These are phyloP conservation scores for Trichoderma harzianum DNA, from an alignment of 2,329 filamentous ascomycete genomes.

Conservation along the genomic window DNA sequence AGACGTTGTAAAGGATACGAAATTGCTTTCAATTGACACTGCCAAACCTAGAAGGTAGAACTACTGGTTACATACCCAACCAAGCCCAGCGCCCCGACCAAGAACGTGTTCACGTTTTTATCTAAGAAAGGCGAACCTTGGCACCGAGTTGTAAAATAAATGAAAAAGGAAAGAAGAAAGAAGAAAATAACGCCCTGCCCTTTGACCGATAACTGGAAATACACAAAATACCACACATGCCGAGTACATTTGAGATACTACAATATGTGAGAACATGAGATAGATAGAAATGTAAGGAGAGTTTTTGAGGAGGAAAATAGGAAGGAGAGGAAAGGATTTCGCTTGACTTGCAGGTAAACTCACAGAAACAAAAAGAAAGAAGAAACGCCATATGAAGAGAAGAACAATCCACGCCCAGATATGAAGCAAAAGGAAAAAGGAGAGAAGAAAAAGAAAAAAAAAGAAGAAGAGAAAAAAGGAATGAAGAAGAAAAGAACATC, in stretches of 20 bases:
- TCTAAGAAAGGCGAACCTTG: not conserved
- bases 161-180: not conserved
- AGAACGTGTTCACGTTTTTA: not conserved
- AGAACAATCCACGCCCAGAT: not conserved
- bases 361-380: not conserved
- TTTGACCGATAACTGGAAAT: not conserved
- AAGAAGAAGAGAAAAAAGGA: not conserved
- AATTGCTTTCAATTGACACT: constrained; percentile 2
- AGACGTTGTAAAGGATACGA: not conserved
- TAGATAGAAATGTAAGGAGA: not conserved
- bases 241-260: constrained; percentile 2
- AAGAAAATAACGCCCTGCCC: not conserved
- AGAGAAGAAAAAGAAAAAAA: not conserved
- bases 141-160: not conserved
- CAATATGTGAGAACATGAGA: not conserved
- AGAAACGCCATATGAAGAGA: not conserved
- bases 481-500: not conserved
- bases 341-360: not conserved
- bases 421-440: not conserved
- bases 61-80: not conserved
- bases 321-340: not conserved
- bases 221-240: constrained; percentile 11
- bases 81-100: constrained; percentile 11
- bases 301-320: not conserved
- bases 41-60: constrained; percentile 8